Evolutionary conservation across 176 grass and related monocot species (phyloP).

Genomic region (Pontederia crassipes): DNA sequence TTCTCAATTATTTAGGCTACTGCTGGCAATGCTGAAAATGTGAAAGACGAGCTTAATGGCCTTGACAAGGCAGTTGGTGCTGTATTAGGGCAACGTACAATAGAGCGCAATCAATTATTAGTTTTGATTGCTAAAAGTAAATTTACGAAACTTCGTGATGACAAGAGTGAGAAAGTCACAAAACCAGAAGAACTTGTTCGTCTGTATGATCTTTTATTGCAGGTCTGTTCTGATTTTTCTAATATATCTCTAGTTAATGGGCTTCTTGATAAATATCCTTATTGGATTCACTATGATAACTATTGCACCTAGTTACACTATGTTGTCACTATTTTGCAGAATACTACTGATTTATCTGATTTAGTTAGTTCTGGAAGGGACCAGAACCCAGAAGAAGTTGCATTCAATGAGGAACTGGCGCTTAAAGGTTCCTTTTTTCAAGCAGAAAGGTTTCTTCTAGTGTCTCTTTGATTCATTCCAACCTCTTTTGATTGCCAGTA

Average conservation of each 20-base stretch:
- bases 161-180: slow-evolving; percentile 80
- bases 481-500: background rate
- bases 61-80: slow-evolving; percentile 96
- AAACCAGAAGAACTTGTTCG: slow-evolving; percentile 99
- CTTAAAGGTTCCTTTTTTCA: slow-evolving; percentile 68
- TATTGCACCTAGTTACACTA: background rate
- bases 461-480: slow-evolving; percentile 5
- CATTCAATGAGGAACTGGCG: slow-evolving; percentile 58
- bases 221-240: slow-evolving; percentile 35
- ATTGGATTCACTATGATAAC: background rate
- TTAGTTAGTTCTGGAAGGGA: slow-evolving; percentile 92
- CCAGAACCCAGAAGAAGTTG: slow-evolving; percentile 68
- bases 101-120: slow-evolving; percentile 83
- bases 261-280: too few species aligned
- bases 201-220: slow-evolving; percentile 84
- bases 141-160: slow-evolving; percentile 70
- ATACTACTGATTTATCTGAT: slow-evolving; percentile 83
- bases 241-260: background rate
- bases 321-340: slow-evolving; percentile 39
- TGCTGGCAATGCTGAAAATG: slow-evolving; percentile 75
- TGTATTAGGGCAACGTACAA: slow-evolving; percentile 78
- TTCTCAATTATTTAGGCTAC: slow-evolving; percentile 45
- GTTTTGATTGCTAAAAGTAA: slow-evolving; percentile 94
- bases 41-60: slow-evolving; percentile 89
- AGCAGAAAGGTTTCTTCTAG: slow-evolving; percentile 58